Evolutionary conservation across 1,284 basidiomycete genomes (phyloP), one percentile per base, ranked within the genome.

Genomic region (Kalmanozyma brasiliensis): DNA sequence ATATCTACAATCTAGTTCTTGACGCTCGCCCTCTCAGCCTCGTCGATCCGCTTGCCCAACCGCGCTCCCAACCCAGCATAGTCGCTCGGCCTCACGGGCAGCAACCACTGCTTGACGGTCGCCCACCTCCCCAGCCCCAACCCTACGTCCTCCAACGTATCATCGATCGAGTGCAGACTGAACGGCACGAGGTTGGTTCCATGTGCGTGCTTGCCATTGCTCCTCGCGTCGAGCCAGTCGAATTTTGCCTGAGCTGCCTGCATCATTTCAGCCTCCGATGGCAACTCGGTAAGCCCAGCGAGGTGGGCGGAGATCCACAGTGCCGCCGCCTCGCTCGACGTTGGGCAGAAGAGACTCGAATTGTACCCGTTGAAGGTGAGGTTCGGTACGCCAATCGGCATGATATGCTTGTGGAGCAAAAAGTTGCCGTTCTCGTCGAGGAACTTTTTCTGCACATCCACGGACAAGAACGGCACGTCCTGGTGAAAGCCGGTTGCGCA

Each of bases 361-460:
- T 73, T 74, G 47, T 73, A 78, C 3, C 71, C 76, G 49, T 77
- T 78, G 47, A 77, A 78, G 3, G 75, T 77, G 8, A 78, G 49
- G 33, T 73, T 66, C 40, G 57, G 47, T 4, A 69, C 69, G 37
- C 58, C 57, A 19, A 59, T 45, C 43, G 76, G 76, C 4, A 71
- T 43, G 29, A 78, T 75, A 36, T 75, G 60, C 29, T 66, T 57
- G 53, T 78, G 67, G 3, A 78, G 58, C 23, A 75, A 43, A 32
- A 73, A 78, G 57, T 78, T 67, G 23, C 68, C 72, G 26, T 72
- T 55, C 17, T 64, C 49, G 33, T 78, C 74, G 8, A 73, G 38
- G 35, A 76, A 70, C 24, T 74, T 60, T 19, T 72, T 60, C 20
- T 62, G 61, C 2, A 74, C 36, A 14, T 64, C 34, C 10, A 45